phyloP scores from a whole-genome alignment of 257 asterid genomes.

The Gynochthodes officinalis region DNA sequence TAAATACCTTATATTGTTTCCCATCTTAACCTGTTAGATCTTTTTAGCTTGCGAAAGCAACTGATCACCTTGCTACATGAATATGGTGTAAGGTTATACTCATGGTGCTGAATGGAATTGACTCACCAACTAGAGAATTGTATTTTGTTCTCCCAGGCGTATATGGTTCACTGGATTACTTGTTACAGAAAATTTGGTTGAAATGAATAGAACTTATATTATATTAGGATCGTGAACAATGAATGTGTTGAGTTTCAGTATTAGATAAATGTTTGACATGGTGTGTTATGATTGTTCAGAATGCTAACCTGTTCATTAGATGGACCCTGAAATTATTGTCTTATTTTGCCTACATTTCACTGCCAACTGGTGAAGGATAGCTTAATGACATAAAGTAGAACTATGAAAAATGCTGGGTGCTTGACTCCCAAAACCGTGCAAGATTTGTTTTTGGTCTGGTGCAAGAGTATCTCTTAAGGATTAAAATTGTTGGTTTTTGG shows the following conservation, averaged over 20 bases:
- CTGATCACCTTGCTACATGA: conserved; percentile 23
- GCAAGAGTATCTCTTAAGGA: neutral
- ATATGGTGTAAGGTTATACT: conserved; percentile 29
- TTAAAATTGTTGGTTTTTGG: neutral
- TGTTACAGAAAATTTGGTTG: neutral
- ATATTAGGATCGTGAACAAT: neutral
- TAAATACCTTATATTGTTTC: neutral
- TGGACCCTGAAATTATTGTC: neutral
- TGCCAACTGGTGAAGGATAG: neutral
- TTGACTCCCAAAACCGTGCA: neutral
- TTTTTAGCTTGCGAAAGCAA: conserved; percentile 31
- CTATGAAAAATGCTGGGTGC: neutral
- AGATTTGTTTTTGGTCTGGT: neutral
- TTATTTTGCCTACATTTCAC: neutral
- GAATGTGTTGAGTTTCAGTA: neutral
- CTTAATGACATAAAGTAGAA: neutral
- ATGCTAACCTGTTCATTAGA: neutral
- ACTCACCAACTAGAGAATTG: conserved; percentile 27
- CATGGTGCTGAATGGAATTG: conserved; percentile 31
- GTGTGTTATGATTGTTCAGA: neutral
- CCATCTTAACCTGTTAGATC: conserved; percentile 1
- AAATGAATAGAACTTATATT: neutral
- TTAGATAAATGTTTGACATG: neutral
- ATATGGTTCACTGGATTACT: conserved; percentile 3
- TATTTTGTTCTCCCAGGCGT: conserved; percentile 13